Evolutionary conservation across 139 green algal species (phyloP).

Genomic region (Coccomyxa sp.): DNA sequence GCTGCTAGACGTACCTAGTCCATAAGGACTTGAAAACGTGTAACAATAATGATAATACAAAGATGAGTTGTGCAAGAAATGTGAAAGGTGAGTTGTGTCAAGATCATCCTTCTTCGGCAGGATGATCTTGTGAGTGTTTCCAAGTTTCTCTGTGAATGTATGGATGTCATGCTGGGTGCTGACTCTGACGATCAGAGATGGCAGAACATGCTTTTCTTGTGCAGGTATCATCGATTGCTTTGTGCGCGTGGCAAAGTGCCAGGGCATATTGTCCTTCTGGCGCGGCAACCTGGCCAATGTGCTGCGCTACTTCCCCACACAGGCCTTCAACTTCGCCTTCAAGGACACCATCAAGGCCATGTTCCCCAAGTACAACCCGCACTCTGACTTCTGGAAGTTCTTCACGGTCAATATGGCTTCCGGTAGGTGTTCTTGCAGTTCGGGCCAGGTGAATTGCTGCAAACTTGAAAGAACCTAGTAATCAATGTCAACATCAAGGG

Average conservation of each 20-base stretch:
- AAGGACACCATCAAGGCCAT: conserved; percentile 99
- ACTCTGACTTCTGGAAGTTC: conserved; percentile 92
- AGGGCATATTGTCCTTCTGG: conserved; percentile 88
- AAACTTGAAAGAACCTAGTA: too few species aligned
- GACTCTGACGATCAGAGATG: not conserved
- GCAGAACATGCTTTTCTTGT: not conserved
- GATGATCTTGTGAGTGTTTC: too few species aligned
- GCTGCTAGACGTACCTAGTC: too few species aligned
- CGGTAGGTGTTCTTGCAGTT: conserved; percentile 22
- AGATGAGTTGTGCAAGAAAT: conserved; percentile 13
- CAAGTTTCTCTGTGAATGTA: too few species aligned
- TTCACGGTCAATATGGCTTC: conserved; percentile 97
- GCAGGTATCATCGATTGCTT: conserved; percentile 94
- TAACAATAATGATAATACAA: too few species aligned
- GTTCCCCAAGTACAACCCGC: conserved; percentile 90
- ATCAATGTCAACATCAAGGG: too few species aligned
- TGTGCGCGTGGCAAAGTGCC: conserved; percentile 72
- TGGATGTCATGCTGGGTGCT: too few species aligned
- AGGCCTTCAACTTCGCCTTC: conserved; percentile 99
- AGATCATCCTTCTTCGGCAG: too few species aligned
- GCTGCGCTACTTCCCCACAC: conserved; percentile 69
- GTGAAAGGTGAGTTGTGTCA: too few species aligned
- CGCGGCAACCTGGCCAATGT: conserved; percentile 97
- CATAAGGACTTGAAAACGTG: too few species aligned
- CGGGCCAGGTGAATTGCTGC: too few species aligned